Conservation (phyloP, 2,329 filamentous ascomycete genomes). For the Colletotrichum limetticola region DNA sequence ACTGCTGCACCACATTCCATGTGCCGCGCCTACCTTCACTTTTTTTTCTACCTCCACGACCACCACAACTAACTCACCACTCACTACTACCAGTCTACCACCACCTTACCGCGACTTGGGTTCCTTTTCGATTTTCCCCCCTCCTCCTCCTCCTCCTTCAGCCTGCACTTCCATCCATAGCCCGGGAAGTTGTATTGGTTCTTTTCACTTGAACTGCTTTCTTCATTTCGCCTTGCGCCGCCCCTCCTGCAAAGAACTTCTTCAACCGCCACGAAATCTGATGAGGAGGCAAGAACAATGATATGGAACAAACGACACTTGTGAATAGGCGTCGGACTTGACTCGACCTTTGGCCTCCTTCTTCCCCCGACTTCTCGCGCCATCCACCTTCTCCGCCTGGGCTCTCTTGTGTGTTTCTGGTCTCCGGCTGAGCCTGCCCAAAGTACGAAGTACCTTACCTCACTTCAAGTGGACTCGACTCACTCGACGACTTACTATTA, state of each 20-base stretch:
- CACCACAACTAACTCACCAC: neutral
- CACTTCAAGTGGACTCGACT: neutral
- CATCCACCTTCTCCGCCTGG: neutral
- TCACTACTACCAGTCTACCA: neutral
- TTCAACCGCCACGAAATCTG: neutral
- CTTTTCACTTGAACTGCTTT: neutral
- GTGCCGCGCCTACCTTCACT: slow-evolving; percentile 32
- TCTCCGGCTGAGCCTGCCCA: neutral
- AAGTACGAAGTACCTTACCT: neutral
- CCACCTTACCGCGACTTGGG: neutral
- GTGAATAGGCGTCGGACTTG: slow-evolving; percentile 25
- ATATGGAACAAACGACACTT: slow-evolving; percentile 9
- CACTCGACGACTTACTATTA: neutral
- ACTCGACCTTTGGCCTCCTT: slow-evolving; percentile 25
- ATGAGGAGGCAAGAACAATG: slow-evolving; percentile 14
- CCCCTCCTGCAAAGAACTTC: neutral
- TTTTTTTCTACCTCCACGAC: slow-evolving; percentile 6
- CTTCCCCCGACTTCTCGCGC: slow-evolving; percentile 1
- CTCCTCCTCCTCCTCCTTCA: neutral
- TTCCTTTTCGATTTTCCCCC: neutral
- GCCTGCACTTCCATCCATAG: slow-evolving; percentile 13
- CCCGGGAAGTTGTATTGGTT: neutral
- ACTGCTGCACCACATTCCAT: slow-evolving; percentile 31
- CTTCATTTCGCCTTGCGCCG: slow-evolving; percentile 2
- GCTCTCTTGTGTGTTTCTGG: neutral